A percentile compares a stretch with the other conserved stretches of the same genome.
Conservation (phyloP, 495 filamentous ascomycete genomes). For the Cetradonia linearis region DNA sequence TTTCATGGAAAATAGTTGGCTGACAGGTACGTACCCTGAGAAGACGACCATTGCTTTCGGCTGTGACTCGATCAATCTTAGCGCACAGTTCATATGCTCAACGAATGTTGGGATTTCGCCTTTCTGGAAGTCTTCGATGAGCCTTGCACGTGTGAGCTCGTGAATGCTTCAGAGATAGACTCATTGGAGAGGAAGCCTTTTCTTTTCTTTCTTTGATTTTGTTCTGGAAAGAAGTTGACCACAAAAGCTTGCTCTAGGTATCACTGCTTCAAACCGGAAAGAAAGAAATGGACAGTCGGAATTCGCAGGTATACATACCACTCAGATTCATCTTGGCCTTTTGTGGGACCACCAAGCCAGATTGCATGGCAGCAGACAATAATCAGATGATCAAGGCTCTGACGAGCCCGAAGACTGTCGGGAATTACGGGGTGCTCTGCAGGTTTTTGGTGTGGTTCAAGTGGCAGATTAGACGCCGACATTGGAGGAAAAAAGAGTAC, state of each 20-base stretch:
- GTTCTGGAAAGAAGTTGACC: background rate
- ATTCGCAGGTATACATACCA: constrained; percentile 42
- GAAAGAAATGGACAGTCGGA: background rate
- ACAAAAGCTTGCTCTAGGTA: no score
- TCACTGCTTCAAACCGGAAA: background rate
- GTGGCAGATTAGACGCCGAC: background rate
- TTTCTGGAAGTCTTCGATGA: constrained; percentile 57
- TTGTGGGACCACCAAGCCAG: constrained; percentile 53
- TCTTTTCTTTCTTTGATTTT: background rate
- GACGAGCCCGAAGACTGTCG: background rate
- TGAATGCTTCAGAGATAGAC: background rate
- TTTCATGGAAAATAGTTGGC: background rate
- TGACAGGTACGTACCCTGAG: constrained; percentile 49
- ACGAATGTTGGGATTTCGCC: constrained; percentile 66
- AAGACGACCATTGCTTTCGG: constrained; percentile 46
- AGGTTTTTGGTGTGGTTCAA: background rate
- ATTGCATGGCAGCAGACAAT: constrained; percentile 78
- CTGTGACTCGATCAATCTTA: constrained; percentile 36
- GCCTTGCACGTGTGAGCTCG: constrained; percentile 21
- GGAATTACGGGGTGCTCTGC: background rate
- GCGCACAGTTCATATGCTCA: constrained; percentile 55
- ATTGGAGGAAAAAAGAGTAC: background rate
- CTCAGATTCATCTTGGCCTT: constrained; percentile 50
- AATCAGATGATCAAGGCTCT: constrained; percentile 41
- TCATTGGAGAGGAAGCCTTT: background rate